These are phyloP conservation scores for Nakazawaea siamensis DNA, from an alignment of 805 yeast species.

Conservation along the genomic window DNA sequence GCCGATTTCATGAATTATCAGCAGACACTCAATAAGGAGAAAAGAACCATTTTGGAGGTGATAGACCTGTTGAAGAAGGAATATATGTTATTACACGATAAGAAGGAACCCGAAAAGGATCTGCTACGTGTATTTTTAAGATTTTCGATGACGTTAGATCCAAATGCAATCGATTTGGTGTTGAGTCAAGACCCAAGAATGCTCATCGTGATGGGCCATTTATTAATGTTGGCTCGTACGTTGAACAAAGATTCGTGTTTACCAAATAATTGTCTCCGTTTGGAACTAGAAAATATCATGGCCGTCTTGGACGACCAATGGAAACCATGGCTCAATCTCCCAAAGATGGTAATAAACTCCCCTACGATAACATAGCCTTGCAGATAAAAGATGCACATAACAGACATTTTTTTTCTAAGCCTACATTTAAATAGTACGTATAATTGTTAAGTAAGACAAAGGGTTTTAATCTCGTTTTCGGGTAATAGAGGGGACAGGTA, in stretches of 20 bases:
- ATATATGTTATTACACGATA: slow-evolving; percentile 15
- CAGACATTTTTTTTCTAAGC: too few relatives aligned
- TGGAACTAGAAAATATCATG: slow-evolving; percentile 3
- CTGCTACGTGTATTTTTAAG: slow-evolving; percentile 1
- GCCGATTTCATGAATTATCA: not conserved
- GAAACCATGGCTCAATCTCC: slow-evolving; percentile 5
- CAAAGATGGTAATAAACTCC: slow-evolving; percentile 3
- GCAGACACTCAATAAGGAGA: not conserved
- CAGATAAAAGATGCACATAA: too few relatives aligned
- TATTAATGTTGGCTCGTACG: slow-evolving; percentile 5
- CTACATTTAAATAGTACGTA: too few relatives aligned
- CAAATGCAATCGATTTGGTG: not conserved
- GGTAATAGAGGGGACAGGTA: too few relatives aligned
- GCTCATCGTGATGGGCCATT: slow-evolving; percentile 6
- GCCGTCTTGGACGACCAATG: slow-evolving; percentile 1
- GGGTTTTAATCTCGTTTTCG: too few relatives aligned
- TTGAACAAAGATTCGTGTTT: not conserved
- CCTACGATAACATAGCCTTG: too few relatives aligned
- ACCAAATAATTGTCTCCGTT: not conserved
- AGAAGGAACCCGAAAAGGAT: slow-evolving; percentile 1
- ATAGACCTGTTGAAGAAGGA: slow-evolving; percentile 13
- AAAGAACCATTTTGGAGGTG: not conserved
- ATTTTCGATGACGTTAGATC: not conserved
- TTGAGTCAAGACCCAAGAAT: slow-evolving; percentile 2
- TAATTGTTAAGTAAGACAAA: too few relatives aligned